Percentiles rank a stretch among this genome's conserved stretches.
Conservation (phyloP, 495 filamentous ascomycete genomes). For the Trichoderma orchidacearum region DNA sequence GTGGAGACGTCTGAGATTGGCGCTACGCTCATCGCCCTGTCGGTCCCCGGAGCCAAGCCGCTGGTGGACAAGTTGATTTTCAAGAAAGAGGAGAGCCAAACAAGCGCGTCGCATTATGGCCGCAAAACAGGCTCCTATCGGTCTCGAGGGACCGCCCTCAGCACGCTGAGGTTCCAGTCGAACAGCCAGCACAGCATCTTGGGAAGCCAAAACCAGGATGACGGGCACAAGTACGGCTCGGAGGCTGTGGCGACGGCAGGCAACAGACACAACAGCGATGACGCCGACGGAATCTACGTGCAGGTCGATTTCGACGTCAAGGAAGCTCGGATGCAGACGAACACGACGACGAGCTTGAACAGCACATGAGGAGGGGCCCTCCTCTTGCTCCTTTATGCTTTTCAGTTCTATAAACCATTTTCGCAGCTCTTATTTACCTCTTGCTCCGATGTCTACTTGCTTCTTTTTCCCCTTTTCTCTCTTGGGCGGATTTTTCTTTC, state of each 20-base stretch:
- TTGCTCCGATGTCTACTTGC: no score
- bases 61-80: constrained; percentile 17
- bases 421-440: no score
- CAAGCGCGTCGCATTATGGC: background rate
- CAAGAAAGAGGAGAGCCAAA: background rate
- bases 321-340: constrained; percentile 1
- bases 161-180: background rate
- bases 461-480: no score
- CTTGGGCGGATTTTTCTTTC: background rate
- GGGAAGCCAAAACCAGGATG: constrained; percentile 2
- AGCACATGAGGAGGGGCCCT: background rate
- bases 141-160: background rate
- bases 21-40: constrained; percentile 28
- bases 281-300: constrained; percentile 8
- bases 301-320: constrained; percentile 5
- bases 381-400: background rate
- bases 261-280: background rate
- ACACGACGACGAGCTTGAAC: background rate
- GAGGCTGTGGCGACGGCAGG: background rate
- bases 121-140: background rate
- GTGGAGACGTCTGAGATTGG: constrained; percentile 32
- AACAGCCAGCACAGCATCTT: background rate
- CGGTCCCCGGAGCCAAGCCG: constrained; percentile 29
- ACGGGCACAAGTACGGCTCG: background rate
- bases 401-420: no score